Evolutionary conservation across 768 basidiomycete genomes (phyloP).

Genomic region (Pisolithus tinctorius): DNA sequence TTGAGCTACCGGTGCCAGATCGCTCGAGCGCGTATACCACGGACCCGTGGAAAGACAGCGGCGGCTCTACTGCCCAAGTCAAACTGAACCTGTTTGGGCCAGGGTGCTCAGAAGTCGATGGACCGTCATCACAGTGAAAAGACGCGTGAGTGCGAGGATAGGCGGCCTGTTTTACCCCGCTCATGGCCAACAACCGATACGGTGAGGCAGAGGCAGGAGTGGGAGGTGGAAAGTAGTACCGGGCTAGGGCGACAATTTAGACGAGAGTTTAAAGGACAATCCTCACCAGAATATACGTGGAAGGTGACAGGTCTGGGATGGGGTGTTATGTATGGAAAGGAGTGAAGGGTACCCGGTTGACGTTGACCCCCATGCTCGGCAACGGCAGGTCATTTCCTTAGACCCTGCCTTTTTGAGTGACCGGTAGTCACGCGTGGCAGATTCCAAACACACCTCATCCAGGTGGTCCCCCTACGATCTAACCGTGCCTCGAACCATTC

Average conservation of each 20-base stretch:
- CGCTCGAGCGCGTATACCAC: conserved; percentile 28
- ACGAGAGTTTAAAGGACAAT: conserved; percentile 8
- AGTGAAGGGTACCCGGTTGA: conserved; percentile 4
- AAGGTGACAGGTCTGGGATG: conserved; percentile 7
- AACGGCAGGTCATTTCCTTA: conserved; percentile 12
- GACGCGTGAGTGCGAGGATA: conserved; percentile 46
- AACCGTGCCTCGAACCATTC: neutral
- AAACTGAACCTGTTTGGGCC: conserved; percentile 53
- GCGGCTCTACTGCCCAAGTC: conserved; percentile 47
- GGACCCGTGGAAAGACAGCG: conserved; percentile 33
- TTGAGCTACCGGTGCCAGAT: conserved; percentile 36
- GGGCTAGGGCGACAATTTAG: conserved; percentile 5
- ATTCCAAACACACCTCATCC: neutral
- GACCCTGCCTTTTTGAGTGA: conserved; percentile 9
- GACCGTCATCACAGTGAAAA: conserved; percentile 32
- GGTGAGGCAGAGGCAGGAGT: conserved; percentile 1
- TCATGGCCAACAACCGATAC: conserved; percentile 12
- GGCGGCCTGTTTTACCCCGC: conserved; percentile 31
- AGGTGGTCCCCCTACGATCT: neutral
- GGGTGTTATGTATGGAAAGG: conserved; percentile 4
- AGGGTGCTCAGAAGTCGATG: conserved; percentile 39
- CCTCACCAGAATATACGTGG: conserved; percentile 25
- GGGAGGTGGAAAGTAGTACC: conserved; percentile 15
- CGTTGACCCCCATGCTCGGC: conserved; percentile 16
- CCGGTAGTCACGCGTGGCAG: conserved; percentile 19